A percentile compares a stretch with the other conserved stretches of the same genome.
These are phyloP conservation scores for Neocucurbitaria cava DNA, from an alignment of 2,329 filamentous ascomycete genomes.

Conservation along the genomic window DNA sequence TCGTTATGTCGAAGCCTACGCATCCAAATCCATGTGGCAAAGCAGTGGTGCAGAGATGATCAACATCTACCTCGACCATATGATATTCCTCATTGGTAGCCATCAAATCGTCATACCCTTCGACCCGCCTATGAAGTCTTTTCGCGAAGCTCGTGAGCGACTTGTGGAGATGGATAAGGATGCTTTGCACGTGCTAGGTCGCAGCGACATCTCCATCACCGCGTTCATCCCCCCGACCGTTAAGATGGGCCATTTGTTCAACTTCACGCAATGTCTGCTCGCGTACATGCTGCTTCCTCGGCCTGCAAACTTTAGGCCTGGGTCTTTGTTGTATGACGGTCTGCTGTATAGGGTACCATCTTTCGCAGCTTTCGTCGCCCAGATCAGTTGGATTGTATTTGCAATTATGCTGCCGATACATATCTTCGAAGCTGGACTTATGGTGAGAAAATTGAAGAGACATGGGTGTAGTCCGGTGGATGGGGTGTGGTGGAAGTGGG, in stretches of 20 bases:
- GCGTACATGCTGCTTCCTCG: slow-evolving; percentile 40
- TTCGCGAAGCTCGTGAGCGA: slow-evolving; percentile 71
- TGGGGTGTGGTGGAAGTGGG: slow-evolving; percentile 62
- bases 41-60: slow-evolving; percentile 67
- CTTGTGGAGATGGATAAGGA: slow-evolving; percentile 76
- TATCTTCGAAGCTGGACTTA: slow-evolving; percentile 63
- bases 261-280: slow-evolving; percentile 57
- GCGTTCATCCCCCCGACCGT: slow-evolving; percentile 60
- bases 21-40: slow-evolving; percentile 61
- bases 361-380: slow-evolving; percentile 65
- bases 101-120: slow-evolving; percentile 65
- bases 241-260: slow-evolving; percentile 54
- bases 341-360: slow-evolving; percentile 59
- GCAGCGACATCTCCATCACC: slow-evolving; percentile 63
- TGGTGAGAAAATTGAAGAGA: slow-evolving; percentile 57
- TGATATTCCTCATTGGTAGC: slow-evolving; percentile 66
- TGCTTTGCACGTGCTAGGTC: slow-evolving; percentile 65
- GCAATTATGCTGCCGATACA: slow-evolving; percentile 70
- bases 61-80: slow-evolving; percentile 68
- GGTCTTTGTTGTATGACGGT: slow-evolving; percentile 44
- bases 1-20: slow-evolving; percentile 79
- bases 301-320: slow-evolving; percentile 41
- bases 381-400: slow-evolving; percentile 66
- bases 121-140: slow-evolving; percentile 71
- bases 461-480: slow-evolving; percentile 61